Evolutionary conservation across 345 rosid species (phyloP), one percentile per base, ranked within the genome.

Genomic region (Linum trigynum): DNA sequence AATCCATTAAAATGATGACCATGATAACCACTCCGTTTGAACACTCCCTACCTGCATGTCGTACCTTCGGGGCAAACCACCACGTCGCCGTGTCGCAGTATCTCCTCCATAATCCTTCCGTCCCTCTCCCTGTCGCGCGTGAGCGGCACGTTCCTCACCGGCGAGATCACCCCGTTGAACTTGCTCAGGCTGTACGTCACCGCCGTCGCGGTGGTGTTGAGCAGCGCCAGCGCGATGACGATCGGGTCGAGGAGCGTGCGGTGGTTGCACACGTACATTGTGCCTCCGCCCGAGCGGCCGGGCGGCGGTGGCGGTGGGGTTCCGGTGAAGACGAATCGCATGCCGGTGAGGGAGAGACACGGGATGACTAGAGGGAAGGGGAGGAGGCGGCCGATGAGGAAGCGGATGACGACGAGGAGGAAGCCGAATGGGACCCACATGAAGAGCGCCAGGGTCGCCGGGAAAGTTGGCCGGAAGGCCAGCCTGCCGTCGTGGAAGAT

Each of bases 11-110:
- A 23, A 23, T 23, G 32, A 23, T 23, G 0, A 23, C 32, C 32
- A 23, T 1, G 32, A 23, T 23, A 23, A 23, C 32, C 32, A 23
- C 32, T 23, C 32, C 32, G 32, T 23, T 23, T 23, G 32, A 23
- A 23, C 32, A 23, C 32, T 1, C 32, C 32, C 32, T 23, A 23
- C 32, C 32, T 23, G 32, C 32, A 86, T 7, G 97, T 90, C 57
- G 97, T 88, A 40, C 97, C 97, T 79, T 90, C 97, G 0, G 96
- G 97, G 41, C 91, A 90, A 50, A 88, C 82, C 3, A 83, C 92
- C 1, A 90, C 75, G 69, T 88, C 85, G 36, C 88, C 90, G 69
- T 81, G 76, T 3, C 65, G 68, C 11, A 88, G 71, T 5, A 86
- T 53, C 38, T 50, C 69, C 58, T 69, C 67, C 84, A 90, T 84